Percentiles rank a stretch among this genome's conserved stretches.
Conservation (phyloP, 306 rosid genomes). For the Trichosanthes cucumerina region DNA sequence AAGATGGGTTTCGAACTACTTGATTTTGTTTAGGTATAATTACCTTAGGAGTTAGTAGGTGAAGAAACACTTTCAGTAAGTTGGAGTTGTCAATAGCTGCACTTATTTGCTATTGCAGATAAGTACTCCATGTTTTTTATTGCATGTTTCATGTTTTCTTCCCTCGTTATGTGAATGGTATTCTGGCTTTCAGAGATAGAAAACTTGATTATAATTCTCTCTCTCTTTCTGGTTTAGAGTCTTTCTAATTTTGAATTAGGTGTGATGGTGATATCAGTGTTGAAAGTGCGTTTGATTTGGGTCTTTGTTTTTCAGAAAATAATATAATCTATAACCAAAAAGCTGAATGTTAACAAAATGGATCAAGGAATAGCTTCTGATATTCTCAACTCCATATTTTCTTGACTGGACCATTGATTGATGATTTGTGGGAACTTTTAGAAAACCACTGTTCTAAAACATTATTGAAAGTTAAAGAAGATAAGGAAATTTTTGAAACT, state of each 20-base stretch:
- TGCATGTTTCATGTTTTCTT: background rate
- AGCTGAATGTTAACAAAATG: background rate
- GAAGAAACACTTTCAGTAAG: background rate
- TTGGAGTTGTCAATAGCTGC: background rate
- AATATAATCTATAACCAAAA: background rate
- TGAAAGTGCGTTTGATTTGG: background rate
- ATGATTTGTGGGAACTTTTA: background rate
- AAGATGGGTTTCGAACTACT: background rate
- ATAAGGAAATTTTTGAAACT: background rate
- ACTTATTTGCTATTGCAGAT: background rate
- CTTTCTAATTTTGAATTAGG: background rate
- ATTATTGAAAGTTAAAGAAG: background rate
- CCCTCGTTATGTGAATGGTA: background rate
- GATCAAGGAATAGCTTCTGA: background rate
- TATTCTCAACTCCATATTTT: background rate
- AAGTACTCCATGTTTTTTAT: background rate
- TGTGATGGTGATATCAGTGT: background rate
- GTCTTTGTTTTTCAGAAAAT: background rate
- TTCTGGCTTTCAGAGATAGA: background rate
- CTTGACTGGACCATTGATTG: background rate
- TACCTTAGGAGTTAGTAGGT: background rate
- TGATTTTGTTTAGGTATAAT: background rate
- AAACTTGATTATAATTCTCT: background rate
- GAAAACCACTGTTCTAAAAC: background rate
- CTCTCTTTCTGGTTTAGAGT: background rate